Percentiles rank a stretch among this genome's conserved stretches.
These are phyloP conservation scores for Chloris gayana DNA, from an alignment of 176 grass and related monocot genomes.

Conservation along the genomic window DNA sequence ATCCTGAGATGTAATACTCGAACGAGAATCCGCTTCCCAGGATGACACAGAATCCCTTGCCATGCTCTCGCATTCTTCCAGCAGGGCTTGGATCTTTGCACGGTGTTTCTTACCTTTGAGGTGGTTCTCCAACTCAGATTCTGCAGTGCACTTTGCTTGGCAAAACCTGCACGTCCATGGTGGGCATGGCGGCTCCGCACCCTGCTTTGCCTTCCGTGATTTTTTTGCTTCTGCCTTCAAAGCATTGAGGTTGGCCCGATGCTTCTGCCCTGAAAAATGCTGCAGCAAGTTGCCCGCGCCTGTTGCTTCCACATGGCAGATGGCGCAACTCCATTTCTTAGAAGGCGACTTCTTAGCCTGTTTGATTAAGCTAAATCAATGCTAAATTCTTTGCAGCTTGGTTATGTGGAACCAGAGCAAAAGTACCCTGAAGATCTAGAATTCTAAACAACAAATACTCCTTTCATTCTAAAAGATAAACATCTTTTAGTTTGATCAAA, in stretches of 20 bases:
- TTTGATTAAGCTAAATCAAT: too few species aligned
- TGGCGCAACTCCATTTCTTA: constrained; percentile 37
- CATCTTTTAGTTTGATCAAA: too few species aligned
- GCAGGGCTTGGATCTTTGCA: constrained; percentile 20
- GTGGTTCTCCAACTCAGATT: not conserved
- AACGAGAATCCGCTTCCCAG: not conserved
- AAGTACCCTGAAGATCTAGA: not conserved
- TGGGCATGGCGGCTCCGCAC: too few species aligned
- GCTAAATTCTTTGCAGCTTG: not conserved
- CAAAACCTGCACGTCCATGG: constrained; percentile 23
- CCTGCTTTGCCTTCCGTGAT: not conserved
- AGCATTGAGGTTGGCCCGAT: not conserved
- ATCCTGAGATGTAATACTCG: not conserved
- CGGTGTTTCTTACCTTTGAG: constrained; percentile 31
- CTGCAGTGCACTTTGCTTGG: constrained; percentile 18
- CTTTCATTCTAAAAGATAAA: too few species aligned
- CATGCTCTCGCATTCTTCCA: constrained; percentile 33
- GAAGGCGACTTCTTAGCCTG: not conserved
- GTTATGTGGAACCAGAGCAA: not conserved
- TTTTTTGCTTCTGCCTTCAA: not conserved
- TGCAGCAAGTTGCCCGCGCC: constrained; percentile 18
- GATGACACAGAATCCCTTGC: not conserved
- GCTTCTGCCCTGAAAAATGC: constrained; percentile 43
- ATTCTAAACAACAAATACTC: not conserved
- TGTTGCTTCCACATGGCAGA: constrained; percentile 30